A percentile compares a stretch with the other conserved stretches of the same genome.
phyloP scores from a whole-genome alignment of 805 yeast genomes.

The Starmera quercuum region DNA sequence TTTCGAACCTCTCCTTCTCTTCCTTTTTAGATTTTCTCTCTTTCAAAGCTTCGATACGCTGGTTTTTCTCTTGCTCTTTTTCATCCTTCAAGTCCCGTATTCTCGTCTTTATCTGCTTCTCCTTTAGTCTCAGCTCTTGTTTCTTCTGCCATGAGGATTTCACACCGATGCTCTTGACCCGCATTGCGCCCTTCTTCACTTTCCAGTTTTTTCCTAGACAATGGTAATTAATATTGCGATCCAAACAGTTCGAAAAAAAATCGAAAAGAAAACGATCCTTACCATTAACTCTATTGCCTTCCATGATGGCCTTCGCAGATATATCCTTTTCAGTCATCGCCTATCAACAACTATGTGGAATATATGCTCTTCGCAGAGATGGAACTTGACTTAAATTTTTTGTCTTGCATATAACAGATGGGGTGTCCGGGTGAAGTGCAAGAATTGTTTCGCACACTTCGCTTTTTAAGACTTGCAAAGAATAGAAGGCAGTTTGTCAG shows the following conservation, averaged over 20 bases:
- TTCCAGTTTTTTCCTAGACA: conserved; percentile 63
- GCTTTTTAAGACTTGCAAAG: too few relatives aligned
- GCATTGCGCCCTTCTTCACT: conserved; percentile 55
- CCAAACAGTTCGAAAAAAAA: background rate
- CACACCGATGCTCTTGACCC: conserved; percentile 55
- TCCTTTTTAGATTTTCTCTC: conserved; percentile 75
- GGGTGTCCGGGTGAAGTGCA: too few relatives aligned
- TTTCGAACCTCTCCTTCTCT: conserved; percentile 83
- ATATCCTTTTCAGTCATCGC: too few relatives aligned
- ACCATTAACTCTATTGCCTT: conserved; percentile 21
- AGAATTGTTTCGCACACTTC: too few relatives aligned
- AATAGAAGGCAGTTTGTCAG: too few relatives aligned
- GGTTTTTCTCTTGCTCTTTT: conserved; percentile 52
- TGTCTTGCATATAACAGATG: too few relatives aligned
- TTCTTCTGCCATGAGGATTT: conserved; percentile 58
- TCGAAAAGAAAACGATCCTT: conserved; percentile 3
- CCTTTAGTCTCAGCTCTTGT: conserved; percentile 57
- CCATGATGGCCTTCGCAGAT: too few relatives aligned
- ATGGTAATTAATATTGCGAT: too few relatives aligned
- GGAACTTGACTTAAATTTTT: too few relatives aligned
- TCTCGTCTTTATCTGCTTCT: conserved; percentile 59
- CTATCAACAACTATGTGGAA: too few relatives aligned
- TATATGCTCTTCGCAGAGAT: too few relatives aligned
- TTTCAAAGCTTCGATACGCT: conserved; percentile 48
- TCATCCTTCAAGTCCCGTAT: conserved; percentile 72